Evolutionary conservation across 352 stramenopile genomes (phyloP), one percentile per base, ranked within the genome.

Genomic region (Phytophthora megakarya): DNA sequence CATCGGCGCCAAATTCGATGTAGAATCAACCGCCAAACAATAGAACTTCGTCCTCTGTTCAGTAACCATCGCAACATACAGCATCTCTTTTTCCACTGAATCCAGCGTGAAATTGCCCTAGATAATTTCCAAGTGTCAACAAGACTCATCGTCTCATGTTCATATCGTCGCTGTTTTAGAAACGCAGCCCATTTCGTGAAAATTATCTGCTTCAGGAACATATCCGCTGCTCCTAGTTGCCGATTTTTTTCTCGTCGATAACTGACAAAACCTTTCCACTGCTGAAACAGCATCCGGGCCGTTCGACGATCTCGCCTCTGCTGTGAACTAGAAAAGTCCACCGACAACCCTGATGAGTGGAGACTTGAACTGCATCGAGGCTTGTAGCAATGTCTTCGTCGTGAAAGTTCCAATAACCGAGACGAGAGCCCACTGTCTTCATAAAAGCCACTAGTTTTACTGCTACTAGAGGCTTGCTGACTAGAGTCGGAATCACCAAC

Each of bases 1-100:
- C 72, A 83, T 13, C 69, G 65, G 4, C 44, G 25, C 74, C 72
- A 83, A 43, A 72, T 42, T 25, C 65, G 64, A 22, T 58, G 50
- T 26, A 60, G 60, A n/a, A 48, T 63, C 23, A 80, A 56, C 19
- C 43, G 47, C 35, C 47, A 67, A 13, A 78, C n/a, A 25, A 83
- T 57, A 11, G 67, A 72, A 16, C 23, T 44, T 13, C 55, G 49
- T 15, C 21, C 50, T 40, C 19, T 23, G 11, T 52, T 30, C 5
- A 75, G 23, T 32, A 75, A 18, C 9, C 18, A 3, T 35, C 55
- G 50, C 25, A 75, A 28, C 4, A 33, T 5, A 47, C 3, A 16
- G 23, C 55, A 38, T 5, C 42, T 23, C 19, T 26, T 44, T 35
- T 32, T 67, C 58, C 43, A 64, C 16, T 42, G 12, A 21, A 2